These are phyloP conservation scores for Ustilago lituana DNA, from an alignment of 1,284 basidiomycete species.

Conservation along the genomic window DNA sequence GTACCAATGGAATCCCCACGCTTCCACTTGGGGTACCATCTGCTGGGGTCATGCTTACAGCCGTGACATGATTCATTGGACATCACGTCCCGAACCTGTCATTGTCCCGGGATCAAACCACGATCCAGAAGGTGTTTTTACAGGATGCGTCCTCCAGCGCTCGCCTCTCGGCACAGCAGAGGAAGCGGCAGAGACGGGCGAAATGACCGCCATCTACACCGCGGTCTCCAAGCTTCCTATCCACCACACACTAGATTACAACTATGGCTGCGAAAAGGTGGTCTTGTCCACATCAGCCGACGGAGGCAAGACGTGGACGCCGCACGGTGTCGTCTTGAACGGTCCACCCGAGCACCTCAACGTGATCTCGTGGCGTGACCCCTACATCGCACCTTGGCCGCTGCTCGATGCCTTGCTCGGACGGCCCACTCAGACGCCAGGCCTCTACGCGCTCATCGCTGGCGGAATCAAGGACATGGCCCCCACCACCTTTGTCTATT, in stretches of 20 bases:
- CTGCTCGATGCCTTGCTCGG: conserved; percentile 43
- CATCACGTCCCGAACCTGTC: conserved; percentile 29
- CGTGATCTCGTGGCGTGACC: conserved; percentile 56
- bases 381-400: conserved; percentile 49
- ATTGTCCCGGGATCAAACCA: conserved; percentile 41
- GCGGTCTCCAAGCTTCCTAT: conserved; percentile 56
- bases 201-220: conserved; percentile 56
- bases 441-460: conserved; percentile 49
- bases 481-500: conserved; percentile 52
- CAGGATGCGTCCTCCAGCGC: conserved; percentile 49
- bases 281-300: conserved; percentile 50
- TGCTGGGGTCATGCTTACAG: conserved; percentile 53
- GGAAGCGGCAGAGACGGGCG: conserved; percentile 15
- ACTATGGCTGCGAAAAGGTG: conserved; percentile 50
- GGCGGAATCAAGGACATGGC: conserved; percentile 47
- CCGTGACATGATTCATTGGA: conserved; percentile 52
- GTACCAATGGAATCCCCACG: conserved; percentile 55
- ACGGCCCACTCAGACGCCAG: conserved; percentile 2
- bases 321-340: conserved; percentile 31
- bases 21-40: conserved; percentile 56
- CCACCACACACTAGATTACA: conserved; percentile 51
- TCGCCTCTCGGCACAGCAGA: conserved; percentile 20
- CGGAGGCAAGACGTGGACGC: conserved; percentile 46
- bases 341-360: conserved; percentile 46
- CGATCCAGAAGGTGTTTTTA: conserved; percentile 54